Conservation (phyloP, 1,139 yeast species). For the Lodderomyces margitis region DNA sequence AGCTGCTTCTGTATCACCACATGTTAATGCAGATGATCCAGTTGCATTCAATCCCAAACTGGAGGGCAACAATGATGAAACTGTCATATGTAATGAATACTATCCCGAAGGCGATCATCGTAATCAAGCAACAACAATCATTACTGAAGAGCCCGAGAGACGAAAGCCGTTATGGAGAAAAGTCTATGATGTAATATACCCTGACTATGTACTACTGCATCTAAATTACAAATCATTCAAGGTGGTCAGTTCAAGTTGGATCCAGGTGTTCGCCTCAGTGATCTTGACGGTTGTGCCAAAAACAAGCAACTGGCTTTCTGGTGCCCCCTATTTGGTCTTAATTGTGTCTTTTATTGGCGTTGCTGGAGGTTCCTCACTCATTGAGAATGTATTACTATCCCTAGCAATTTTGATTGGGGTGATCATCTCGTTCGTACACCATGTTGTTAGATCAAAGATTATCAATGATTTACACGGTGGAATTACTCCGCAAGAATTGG, state of each 20-base stretch:
- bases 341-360: conserved; percentile 28
- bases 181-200: conserved; percentile 16
- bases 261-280: conserved; percentile 28
- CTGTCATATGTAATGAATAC: conserved; percentile 9
- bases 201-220: conserved; percentile 29
- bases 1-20: conserved; percentile 4
- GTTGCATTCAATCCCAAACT: background rate
- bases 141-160: conserved; percentile 11
- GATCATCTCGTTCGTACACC: conserved; percentile 25
- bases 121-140: conserved; percentile 7
- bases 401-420: conserved; percentile 19
- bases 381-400: conserved; percentile 18
- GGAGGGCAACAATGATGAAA: background rate
- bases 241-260: conserved; percentile 26
- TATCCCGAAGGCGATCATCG: conserved; percentile 14
- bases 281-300: conserved; percentile 26
- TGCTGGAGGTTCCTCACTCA: conserved; percentile 30
- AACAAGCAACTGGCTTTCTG: conserved; percentile 30
- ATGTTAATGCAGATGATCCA: background rate
- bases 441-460: conserved; percentile 26
- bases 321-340: conserved; percentile 28
- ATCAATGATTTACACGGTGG: conserved; percentile 25
- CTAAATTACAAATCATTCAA: conserved; percentile 26
- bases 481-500: conserved; percentile 21
- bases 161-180: conserved; percentile 16